Evolutionary conservation across 2,329 filamentous ascomycete species (phyloP).

Genomic region (Beauveria sp.): DNA sequence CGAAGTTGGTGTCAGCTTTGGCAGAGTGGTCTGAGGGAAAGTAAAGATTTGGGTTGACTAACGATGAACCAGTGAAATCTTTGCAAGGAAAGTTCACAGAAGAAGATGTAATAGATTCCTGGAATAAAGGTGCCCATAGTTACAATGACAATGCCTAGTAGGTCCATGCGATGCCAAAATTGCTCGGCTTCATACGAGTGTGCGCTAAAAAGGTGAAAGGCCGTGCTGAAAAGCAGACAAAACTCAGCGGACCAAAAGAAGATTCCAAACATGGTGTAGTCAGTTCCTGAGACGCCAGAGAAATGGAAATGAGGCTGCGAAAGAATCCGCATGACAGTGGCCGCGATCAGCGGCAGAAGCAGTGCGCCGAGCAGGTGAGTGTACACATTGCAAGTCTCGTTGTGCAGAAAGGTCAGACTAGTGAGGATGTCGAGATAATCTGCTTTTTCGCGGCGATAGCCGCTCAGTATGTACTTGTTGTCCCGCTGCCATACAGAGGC

Average conservation of each 20-base stretch:
- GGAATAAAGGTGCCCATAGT: slow-evolving; percentile 15
- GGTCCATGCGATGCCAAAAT: slow-evolving; percentile 16
- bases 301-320: slow-evolving; percentile 6
- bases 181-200: slow-evolving; percentile 15
- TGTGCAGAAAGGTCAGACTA: slow-evolving; percentile 11
- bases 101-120: slow-evolving; percentile 16
- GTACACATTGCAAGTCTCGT: slow-evolving; percentile 11
- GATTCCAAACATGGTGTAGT: slow-evolving; percentile 12
- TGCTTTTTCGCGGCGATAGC: neutral
- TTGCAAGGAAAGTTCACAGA: slow-evolving; percentile 13
- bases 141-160: slow-evolving; percentile 16
- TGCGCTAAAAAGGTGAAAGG: slow-evolving; percentile 13
- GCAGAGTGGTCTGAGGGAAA: too few relatives aligned
- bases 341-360: slow-evolving; percentile 2
- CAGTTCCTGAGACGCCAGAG: neutral
- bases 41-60: too few relatives aligned
- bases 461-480: slow-evolving; percentile 11
- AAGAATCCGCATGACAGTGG: neutral
- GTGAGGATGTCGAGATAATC: slow-evolving; percentile 7
- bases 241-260: slow-evolving; percentile 15
- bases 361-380: slow-evolving; percentile 10
- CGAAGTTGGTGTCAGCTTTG: too few relatives aligned
- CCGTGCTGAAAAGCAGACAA: slow-evolving; percentile 13
- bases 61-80: slow-evolving; percentile 16
- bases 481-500: slow-evolving; percentile 13